Evolutionary conservation across 768 basidiomycete species (phyloP).

Genomic region (Cantharellus anzutake): DNA sequence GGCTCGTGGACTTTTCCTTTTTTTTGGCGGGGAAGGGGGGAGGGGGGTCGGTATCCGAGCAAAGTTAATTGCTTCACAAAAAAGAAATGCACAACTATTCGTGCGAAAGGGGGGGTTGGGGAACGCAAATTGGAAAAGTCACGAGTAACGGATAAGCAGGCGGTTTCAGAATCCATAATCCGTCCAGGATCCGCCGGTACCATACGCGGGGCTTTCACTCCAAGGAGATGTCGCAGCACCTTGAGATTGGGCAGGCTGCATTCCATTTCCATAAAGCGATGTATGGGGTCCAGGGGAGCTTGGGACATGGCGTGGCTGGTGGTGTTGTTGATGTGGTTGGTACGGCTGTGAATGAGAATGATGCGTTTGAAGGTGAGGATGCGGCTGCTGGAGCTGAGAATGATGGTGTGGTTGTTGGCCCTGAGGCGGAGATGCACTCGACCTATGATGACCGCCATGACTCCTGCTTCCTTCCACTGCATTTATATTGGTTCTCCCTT

Average conservation of each 20-base stretch:
- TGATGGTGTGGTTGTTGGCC: not conserved
- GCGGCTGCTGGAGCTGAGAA: not conserved
- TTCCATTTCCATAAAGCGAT: no score
- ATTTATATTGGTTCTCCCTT: not conserved
- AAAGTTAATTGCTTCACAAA: not conserved
- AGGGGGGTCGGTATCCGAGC: not conserved
- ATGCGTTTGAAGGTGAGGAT: not conserved
- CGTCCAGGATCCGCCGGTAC: no score
- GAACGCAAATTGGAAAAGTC: no score
- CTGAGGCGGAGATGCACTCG: not conserved
- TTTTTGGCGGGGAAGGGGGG: not conserved
- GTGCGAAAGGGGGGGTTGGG: no score
- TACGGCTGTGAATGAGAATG: not conserved
- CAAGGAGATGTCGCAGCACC: no score
- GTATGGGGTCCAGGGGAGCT: no score
- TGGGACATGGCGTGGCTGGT: not conserved
- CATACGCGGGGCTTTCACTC: no score
- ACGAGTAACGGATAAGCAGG: no score
- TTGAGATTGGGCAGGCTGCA: no score
- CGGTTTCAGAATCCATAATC: no score
- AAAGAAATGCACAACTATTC: no score
- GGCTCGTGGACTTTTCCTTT: no score
- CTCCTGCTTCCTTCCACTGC: not conserved
- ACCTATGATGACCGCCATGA: not conserved
- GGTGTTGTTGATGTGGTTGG: not conserved